A percentile compares a stretch with the other conserved stretches of the same genome.
phyloP scores from a whole-genome alignment of 768 basidiomycete species.

The Boletellus ananiceps region DNA sequence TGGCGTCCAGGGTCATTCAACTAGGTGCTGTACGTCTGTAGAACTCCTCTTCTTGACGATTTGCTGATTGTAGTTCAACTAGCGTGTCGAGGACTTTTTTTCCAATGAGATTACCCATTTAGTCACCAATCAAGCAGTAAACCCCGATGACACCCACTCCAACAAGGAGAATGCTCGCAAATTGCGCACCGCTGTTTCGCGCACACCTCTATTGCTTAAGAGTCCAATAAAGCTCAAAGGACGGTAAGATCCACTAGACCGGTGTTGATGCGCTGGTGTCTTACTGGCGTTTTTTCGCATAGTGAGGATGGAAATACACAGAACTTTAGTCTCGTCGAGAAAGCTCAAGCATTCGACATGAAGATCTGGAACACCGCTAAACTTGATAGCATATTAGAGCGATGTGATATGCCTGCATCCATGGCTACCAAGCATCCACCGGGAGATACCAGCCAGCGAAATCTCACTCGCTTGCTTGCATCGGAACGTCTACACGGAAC shows the following conservation, averaged over 20 bases:
- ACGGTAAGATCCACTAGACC: constrained; percentile 40
- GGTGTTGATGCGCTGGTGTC: background rate
- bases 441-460: constrained; percentile 36
- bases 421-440: constrained; percentile 26
- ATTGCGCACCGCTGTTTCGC: constrained; percentile 22
- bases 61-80: constrained; percentile 6
- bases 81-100: constrained; percentile 89
- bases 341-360: constrained; percentile 66
- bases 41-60: background rate
- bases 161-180: constrained; percentile 68
- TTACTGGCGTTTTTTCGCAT: constrained; percentile 3
- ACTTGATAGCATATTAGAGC: constrained; percentile 65
- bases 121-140: constrained; percentile 57
- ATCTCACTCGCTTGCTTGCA: constrained; percentile 61
- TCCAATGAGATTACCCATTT: constrained; percentile 84
- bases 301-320: constrained; percentile 29
- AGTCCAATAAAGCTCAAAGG: constrained; percentile 64
- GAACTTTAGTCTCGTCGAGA: constrained; percentile 51
- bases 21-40: constrained; percentile 70
- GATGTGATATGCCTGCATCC: constrained; percentile 46
- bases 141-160: constrained; percentile 31
- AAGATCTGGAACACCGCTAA: constrained; percentile 85
- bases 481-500: constrained; percentile 81
- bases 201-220: constrained; percentile 36
- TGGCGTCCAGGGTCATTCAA: constrained; percentile 54